Evolutionary conservation across 192 early-diverging fungal genomes (phyloP).

Genomic region (Coemansia sp.): DNA sequence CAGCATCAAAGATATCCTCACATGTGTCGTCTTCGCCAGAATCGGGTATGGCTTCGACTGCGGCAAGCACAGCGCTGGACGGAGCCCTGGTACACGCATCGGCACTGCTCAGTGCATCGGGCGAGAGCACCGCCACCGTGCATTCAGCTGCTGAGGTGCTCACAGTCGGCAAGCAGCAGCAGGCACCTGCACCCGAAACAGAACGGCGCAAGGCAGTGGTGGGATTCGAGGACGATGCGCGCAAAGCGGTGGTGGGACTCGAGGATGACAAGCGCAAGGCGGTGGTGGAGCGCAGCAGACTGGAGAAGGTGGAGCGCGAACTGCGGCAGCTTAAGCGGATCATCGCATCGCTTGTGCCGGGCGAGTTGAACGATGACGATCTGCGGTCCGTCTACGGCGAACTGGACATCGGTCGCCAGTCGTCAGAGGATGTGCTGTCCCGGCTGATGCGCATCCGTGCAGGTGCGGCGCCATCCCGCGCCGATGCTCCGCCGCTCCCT

Average conservation of each 20-base stretch:
- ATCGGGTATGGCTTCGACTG: not conserved
- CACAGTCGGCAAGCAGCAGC: not conserved
- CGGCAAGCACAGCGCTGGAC: not conserved
- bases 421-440: constrained; percentile 34
- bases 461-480: constrained; percentile 10
- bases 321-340: constrained; percentile 48
- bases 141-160: constrained; percentile 1
- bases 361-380: constrained; percentile 50
- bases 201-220: not conserved
- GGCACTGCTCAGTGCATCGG: not conserved
- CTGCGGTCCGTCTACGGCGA: constrained; percentile 51
- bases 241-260: not conserved
- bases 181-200: not conserved
- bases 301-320: constrained; percentile 52
- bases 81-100: not conserved
- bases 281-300: constrained; percentile 33
- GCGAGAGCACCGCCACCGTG: not conserved
- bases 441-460: constrained; percentile 28
- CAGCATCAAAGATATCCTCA: no score
- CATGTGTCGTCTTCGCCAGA: not conserved
- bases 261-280: not conserved
- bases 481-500: no score
- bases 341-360: constrained; percentile 45
- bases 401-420: constrained; percentile 24
- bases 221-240: not conserved